Conservation (phyloP, 805 yeast genomes). For the Teunomyces stri region DNA sequence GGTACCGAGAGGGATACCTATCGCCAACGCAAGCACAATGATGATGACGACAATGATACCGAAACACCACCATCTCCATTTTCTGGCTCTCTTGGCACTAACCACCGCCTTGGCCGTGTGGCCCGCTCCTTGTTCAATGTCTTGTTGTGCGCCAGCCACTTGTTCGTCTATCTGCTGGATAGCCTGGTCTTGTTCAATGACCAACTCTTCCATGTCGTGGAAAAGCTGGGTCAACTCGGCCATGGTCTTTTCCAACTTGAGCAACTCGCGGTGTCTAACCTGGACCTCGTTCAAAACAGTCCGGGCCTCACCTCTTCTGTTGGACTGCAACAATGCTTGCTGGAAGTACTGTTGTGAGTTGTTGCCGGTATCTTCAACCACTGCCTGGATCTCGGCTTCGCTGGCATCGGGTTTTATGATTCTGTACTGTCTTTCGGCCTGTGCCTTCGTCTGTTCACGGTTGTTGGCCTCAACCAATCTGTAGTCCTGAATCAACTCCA, state of each 20-base stretch:
- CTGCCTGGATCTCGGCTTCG: conserved; percentile 78
- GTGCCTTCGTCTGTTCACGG: conserved; percentile 77
- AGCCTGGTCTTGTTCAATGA: conserved; percentile 89
- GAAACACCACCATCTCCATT: conserved; percentile 83
- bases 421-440: conserved; percentile 89
- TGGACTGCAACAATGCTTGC: conserved; percentile 83
- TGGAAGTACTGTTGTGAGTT: conserved; percentile 91
- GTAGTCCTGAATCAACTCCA: conserved; percentile 82
- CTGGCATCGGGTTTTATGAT: conserved; percentile 86
- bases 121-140: conserved; percentile 91
- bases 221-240: conserved; percentile 92
- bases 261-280: conserved; percentile 90
- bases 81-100: conserved; percentile 86
- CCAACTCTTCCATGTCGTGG: conserved; percentile 94
- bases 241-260: conserved; percentile 92
- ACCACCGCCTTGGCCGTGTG: conserved; percentile 89
- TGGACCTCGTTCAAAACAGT: conserved; percentile 95
- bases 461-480: conserved; percentile 83
- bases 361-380: conserved; percentile 68
- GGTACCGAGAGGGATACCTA: conserved; percentile 58
- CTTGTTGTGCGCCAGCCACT: conserved; percentile 79
- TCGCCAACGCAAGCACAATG: conserved; percentile 62
- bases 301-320: conserved; percentile 92
- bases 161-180: conserved; percentile 81
- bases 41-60: conserved; percentile 59